phyloP scores from a whole-genome alignment of 75 land plant species.

The Selaginella moellendorffii region DNA sequence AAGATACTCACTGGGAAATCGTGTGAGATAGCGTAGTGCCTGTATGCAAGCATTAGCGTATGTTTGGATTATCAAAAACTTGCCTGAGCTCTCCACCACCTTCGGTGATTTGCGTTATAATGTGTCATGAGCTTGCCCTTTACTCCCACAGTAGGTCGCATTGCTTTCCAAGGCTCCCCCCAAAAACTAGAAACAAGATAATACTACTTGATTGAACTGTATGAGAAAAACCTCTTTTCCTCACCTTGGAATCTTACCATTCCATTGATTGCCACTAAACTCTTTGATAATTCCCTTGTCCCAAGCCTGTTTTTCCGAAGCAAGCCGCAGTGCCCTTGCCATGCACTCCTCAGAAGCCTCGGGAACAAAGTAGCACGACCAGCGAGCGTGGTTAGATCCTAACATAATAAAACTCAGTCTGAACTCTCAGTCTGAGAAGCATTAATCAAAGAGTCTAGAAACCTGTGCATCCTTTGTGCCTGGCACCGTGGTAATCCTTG shows the following conservation, averaged over 20 bases:
- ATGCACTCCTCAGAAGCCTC: conserved; percentile 5
- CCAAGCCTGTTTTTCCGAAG: not conserved
- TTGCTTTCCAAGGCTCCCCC: conserved; percentile 1
- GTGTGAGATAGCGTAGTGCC: conserved; percentile 2
- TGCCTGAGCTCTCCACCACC: conserved; percentile 8
- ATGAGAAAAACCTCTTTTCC: too few species aligned
- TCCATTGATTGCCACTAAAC: not conserved
- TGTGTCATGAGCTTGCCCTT: not conserved
- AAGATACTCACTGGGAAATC: conserved; percentile 7
- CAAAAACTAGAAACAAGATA: conserved; percentile 1
- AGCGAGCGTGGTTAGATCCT: conserved; percentile 6
- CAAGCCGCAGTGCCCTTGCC: not conserved
- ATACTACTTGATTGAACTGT: not conserved
- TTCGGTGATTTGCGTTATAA: not conserved
- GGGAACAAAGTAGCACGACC: conserved; percentile 5
- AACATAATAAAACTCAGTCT: too few species aligned
- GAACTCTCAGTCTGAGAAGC: not conserved
- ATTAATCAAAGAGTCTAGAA: not conserved
- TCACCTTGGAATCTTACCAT: too few species aligned
- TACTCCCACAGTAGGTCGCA: not conserved
- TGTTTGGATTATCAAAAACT: too few species aligned
- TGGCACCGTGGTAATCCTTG: not conserved
- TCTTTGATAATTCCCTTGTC: conserved; percentile 31
- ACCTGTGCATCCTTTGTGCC: conserved; percentile 3
- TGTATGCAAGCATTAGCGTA: not conserved